Conservation (phyloP, 805 yeast species). For the Candida jianshihensis region DNA sequence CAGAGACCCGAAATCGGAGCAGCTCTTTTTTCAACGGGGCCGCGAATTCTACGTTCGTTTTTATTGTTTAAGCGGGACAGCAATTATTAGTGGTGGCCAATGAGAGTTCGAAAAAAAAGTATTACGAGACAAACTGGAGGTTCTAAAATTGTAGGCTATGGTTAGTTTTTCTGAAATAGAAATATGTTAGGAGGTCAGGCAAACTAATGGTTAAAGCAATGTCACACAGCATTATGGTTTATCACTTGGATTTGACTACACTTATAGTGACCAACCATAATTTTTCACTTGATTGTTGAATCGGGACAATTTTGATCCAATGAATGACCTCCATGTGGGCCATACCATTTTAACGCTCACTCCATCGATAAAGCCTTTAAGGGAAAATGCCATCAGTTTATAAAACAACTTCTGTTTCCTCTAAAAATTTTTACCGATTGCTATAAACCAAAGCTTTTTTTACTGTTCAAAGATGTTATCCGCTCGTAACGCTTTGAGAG, state of each 20-base stretch:
- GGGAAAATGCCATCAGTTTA: neutral
- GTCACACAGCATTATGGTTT: neutral
- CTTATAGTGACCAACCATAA: no score
- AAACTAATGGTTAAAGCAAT: neutral
- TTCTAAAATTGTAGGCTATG: no score
- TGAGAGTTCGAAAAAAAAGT: neutral
- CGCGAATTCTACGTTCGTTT: neutral
- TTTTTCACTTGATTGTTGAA: neutral
- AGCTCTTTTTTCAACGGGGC: neutral
- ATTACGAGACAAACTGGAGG: no score
- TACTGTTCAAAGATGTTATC: conserved; percentile 3
- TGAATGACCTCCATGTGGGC: conserved; percentile 1
- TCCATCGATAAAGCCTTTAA: neutral
- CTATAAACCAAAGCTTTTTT: neutral
- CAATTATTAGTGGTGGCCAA: neutral
- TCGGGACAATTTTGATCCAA: neutral
- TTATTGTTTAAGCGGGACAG: neutral
- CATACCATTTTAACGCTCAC: neutral
- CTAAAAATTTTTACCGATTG: no score
- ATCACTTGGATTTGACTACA: no score
- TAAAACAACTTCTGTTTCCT: neutral
- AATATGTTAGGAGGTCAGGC: no score
- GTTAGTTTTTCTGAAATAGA: no score
- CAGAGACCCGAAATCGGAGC: conserved; percentile 1
- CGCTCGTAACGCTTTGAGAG: conserved; percentile 11